These are phyloP conservation scores for Marchantia polymorpha DNA, from an alignment of 225 moss, liverwort and hornwort genomes.

Conservation along the genomic window DNA sequence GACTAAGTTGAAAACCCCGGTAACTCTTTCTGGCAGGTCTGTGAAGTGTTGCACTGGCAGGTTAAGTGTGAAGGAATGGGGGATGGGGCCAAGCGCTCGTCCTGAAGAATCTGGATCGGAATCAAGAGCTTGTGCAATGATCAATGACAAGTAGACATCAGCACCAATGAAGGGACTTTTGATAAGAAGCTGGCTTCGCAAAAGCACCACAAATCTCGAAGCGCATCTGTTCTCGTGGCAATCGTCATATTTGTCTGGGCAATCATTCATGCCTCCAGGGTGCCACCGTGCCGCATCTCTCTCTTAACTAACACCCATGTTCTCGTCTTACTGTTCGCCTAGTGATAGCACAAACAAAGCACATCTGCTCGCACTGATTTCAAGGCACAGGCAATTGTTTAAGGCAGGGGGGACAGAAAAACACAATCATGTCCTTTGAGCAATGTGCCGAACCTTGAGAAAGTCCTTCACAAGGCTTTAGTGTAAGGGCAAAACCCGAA, in stretches of 20 bases:
- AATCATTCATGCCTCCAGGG: neutral
- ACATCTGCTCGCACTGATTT: slow-evolving; percentile 2
- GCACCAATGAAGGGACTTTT: too few species aligned
- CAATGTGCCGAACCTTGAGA: slow-evolving; percentile 1
- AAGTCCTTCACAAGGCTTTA: neutral
- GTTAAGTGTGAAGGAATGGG: too few species aligned
- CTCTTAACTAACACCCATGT: neutral
- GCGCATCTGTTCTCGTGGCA: neutral
- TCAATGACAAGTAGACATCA: too few species aligned
- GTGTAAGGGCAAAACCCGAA: neutral
- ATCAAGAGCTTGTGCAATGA: too few species aligned
- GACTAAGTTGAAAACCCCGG: too few species aligned
- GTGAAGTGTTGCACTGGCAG: too few species aligned
- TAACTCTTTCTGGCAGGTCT: too few species aligned
- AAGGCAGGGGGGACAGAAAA: neutral
- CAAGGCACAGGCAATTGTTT: neutral
- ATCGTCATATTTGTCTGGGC: neutral
- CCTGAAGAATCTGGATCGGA: too few species aligned
- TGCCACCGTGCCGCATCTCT: neutral
- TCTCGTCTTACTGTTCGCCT: neutral
- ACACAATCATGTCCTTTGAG: neutral
- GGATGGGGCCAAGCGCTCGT: too few species aligned
- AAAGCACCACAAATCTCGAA: too few species aligned
- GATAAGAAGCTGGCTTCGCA: too few species aligned
- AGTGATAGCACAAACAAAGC: neutral